phyloP scores from a whole-genome alignment of 73 alveolate species.

The Symbiodinium natans region DNA sequence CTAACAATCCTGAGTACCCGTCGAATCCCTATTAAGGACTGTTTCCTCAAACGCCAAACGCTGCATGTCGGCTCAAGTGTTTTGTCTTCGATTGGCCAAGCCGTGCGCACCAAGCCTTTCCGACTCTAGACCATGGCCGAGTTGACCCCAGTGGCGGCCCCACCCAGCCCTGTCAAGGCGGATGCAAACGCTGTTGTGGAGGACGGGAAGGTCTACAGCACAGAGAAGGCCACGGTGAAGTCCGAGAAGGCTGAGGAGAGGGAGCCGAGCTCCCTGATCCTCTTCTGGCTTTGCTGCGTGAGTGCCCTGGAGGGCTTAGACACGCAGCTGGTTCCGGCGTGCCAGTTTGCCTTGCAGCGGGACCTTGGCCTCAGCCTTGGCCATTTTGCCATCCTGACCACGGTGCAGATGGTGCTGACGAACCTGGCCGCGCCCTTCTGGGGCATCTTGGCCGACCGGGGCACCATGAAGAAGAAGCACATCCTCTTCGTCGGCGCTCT shows the following conservation, averaged over 20 bases:
- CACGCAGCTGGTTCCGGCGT: conserved; percentile 75
- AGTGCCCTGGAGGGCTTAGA: conserved; percentile 86
- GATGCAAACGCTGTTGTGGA: neutral
- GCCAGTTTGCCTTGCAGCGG: conserved; percentile 66
- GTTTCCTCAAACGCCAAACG: no score
- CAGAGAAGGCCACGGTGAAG: neutral
- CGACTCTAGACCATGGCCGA: neutral
- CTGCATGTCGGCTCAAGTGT: neutral
- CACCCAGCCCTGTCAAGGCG: neutral
- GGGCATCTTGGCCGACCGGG: conserved; percentile 84
- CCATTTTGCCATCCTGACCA: conserved; percentile 69
- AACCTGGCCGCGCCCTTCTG: conserved; percentile 86
- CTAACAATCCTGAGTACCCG: no score
- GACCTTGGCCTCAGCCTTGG: conserved; percentile 70
- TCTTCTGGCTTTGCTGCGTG: conserved; percentile 86
- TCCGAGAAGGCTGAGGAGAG: conserved; percentile 28
- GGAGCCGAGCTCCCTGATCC: conserved; percentile 36
- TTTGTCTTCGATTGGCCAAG: neutral
- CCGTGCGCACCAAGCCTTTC: neutral
- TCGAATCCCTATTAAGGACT: no score
- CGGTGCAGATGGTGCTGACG: conserved; percentile 86
- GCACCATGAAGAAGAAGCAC: conserved; percentile 41
- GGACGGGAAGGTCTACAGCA: neutral
- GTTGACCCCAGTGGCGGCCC: neutral
- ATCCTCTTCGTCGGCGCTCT: conserved; percentile 64